Evolutionary conservation across 345 rosid genomes (phyloP), one percentile per base, ranked within the genome.

Genomic region (Aquilaria sinensis): DNA sequence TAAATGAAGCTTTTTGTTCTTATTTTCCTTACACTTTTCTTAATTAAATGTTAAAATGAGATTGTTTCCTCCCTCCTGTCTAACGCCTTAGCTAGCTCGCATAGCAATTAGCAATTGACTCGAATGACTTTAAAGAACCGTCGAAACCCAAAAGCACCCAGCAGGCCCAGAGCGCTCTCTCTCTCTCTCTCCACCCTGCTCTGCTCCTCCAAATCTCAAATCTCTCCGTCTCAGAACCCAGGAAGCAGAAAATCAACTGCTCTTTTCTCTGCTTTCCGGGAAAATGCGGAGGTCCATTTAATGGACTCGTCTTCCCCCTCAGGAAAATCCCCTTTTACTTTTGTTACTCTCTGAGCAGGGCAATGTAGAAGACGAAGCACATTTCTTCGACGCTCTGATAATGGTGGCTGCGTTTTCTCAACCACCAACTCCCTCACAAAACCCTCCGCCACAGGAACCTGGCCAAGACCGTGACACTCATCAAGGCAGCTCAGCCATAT

Each of bases 341-440:
- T 30, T 45, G 47, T 51, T 61, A 50, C 55, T 60, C 52, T 37
- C 57, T 64, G 55, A 63, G 61, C 58, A 71, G 70, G 67, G 79
- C 83, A 82, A 87, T 82, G 88, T 81, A 60, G 51, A 58, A 64
- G 47, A 66, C 68, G 55, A 57, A 31, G 45, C 3, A 43, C 46
- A 41, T 66, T 71, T 41, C 54, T 58, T 59, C 45, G 65, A 53
- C 30, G 33, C 54, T 58, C 50, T 53, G 65, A 86, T 43, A 64
- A 87, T 87, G 96, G 94, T 89, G 81, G 94, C 81, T 75, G 94
- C 83, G 15, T 47, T 73, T 64, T 66, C 85, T 61, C 81, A 63
- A 61, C 66, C 82, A 66, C 80, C 74, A 59, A 75, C 81, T 52
- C 67, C 84, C 65, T 68, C 80, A 61, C 76, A 64, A 66, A 71